Conservation (phyloP, 108 stramenopile genomes). For the Bacterosira constricta region DNA sequence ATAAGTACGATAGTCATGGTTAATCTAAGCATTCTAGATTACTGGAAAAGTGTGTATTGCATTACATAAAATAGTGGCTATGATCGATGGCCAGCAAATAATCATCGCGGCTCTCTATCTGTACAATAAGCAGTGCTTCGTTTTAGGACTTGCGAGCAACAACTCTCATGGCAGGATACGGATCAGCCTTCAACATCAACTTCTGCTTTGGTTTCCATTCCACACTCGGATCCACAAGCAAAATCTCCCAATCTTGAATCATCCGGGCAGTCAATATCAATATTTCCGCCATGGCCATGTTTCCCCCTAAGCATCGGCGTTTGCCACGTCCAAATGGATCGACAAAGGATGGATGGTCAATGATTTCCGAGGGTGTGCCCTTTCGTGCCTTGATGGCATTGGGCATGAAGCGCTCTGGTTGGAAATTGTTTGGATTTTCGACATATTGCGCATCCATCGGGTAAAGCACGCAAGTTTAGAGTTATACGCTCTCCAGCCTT, state of each 20-base stretch:
- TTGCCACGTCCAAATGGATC: constrained; percentile 41
- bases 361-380: constrained; percentile 38
- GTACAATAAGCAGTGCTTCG: no score
- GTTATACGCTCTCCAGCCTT: constrained; percentile 10
- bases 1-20: no score
- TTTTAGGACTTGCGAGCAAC: no score
- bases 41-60: no score
- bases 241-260: constrained; percentile 41
- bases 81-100: no score
- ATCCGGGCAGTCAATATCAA: constrained; percentile 32
- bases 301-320: constrained; percentile 36
- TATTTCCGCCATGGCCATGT: constrained; percentile 38
- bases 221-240: constrained; percentile 9
- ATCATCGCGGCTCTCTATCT: no score
- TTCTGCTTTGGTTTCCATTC: constrained; percentile 31
- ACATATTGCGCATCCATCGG: constrained; percentile 29
- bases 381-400: constrained; percentile 29
- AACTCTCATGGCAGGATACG: constrained; percentile 34
- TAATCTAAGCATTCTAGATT: no score
- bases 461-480: constrained; percentile 26
- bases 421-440: constrained; percentile 9
- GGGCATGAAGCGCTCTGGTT: constrained; percentile 32
- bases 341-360: constrained; percentile 32
- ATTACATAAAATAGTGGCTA: no score
- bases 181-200: constrained; percentile 41